Evolutionary conservation across 2,329 filamentous ascomycete species (phyloP).

Genomic region (Arthrinium phaeospermum): DNA sequence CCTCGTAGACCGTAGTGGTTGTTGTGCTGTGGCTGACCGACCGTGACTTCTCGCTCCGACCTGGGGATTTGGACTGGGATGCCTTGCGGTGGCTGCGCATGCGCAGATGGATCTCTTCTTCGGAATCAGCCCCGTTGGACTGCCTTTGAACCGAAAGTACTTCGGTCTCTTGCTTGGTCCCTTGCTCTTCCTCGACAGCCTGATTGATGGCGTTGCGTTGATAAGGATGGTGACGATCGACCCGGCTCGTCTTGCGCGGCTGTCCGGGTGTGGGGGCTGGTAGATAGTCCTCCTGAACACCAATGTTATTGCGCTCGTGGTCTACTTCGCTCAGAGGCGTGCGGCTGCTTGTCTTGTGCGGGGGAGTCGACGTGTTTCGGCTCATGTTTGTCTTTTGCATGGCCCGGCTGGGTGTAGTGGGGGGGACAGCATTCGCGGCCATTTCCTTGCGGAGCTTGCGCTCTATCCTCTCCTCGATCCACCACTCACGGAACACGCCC

Average conservation of each 20-base stretch:
- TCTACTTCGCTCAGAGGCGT: slow-evolving; percentile 94
- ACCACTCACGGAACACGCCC: slow-evolving; percentile 97
- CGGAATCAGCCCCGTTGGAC: slow-evolving; percentile 71
- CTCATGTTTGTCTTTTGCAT: slow-evolving; percentile 63
- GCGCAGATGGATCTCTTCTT: slow-evolving; percentile 83
- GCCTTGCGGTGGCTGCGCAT: slow-evolving; percentile 71
- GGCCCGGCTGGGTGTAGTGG: slow-evolving; percentile 64
- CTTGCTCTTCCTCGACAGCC: slow-evolving; percentile 55
- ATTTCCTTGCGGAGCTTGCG: slow-evolving; percentile 67
- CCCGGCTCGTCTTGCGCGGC: slow-evolving; percentile 84
- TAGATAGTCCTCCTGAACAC: slow-evolving; percentile 85
- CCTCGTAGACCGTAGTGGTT: slow-evolving; percentile 70
- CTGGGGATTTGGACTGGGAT: slow-evolving; percentile 62
- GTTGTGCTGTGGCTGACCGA: slow-evolving; percentile 79
- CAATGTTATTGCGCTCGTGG: slow-evolving; percentile 71
- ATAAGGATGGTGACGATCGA: slow-evolving; percentile 79
- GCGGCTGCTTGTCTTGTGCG: slow-evolving; percentile 76
- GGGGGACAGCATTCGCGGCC: slow-evolving; percentile 47
- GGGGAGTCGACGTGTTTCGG: slow-evolving; percentile 79
- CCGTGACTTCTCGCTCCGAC: slow-evolving; percentile 65
- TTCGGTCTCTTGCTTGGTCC: slow-evolving; percentile 64
- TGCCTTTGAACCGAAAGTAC: slow-evolving; percentile 65
- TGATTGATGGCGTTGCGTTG: slow-evolving; percentile 59
- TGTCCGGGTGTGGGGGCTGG: slow-evolving; percentile 96
- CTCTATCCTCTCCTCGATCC: slow-evolving; percentile 86